Conservation (phyloP, 306 rosid genomes). For the Cicer bijugum region DNA sequence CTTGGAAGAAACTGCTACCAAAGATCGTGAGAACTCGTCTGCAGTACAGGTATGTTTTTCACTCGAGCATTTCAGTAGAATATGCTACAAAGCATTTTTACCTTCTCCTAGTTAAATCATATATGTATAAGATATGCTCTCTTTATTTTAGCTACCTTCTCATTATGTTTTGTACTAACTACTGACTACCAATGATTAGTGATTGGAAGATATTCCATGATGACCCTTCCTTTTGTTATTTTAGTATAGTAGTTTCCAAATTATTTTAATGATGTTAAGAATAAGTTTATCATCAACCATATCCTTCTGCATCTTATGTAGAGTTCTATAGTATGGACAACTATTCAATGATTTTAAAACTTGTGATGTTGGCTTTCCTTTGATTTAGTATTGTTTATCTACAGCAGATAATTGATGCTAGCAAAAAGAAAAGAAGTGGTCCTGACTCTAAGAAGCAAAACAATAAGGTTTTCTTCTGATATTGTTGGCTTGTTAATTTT, state of each 20-base stretch:
- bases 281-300: conserved; percentile 23
- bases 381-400: conserved; percentile 45
- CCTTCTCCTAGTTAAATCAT: background rate
- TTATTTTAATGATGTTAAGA: background rate
- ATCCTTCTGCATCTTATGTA: conserved; percentile 16
- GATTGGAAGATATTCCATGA: conserved; percentile 15
- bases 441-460: conserved; percentile 60
- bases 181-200: background rate
- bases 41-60: conserved; percentile 53
- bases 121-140: conserved; percentile 2
- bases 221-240: conserved; percentile 23
- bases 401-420: conserved; percentile 48
- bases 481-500: conserved; percentile 20
- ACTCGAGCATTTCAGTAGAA: conserved; percentile 14
- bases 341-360: conserved; percentile 16
- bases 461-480: conserved; percentile 60
- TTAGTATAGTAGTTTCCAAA: background rate
- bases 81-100: conserved; percentile 3
- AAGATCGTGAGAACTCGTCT: conserved; percentile 38
- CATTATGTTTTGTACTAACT: background rate
- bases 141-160: conserved; percentile 7
- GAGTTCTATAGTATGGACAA: background rate
- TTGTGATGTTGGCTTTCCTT: conserved; percentile 6
- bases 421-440: conserved; percentile 55
- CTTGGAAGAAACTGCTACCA: conserved; percentile 42